A percentile compares a stretch with the other conserved stretches of the same genome.
phyloP scores from a whole-genome alignment of 768 basidiomycete species.

The Aureoboletus auriporus region DNA sequence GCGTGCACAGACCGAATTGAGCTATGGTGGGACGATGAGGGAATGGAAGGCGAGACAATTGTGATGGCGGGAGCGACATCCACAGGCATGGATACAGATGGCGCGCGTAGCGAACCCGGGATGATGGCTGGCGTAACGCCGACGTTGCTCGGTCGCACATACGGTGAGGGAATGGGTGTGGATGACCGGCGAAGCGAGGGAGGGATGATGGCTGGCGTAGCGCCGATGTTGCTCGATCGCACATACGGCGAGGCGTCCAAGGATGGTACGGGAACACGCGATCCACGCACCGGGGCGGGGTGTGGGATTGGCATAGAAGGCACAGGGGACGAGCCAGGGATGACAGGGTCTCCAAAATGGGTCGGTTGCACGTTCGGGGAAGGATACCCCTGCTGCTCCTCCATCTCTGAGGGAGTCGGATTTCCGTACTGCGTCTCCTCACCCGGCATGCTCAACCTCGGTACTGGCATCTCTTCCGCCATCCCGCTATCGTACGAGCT shows the following conservation, averaged over 20 bases:
- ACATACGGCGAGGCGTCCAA: conserved; percentile 6
- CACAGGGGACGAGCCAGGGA: conserved; percentile 4
- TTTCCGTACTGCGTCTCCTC: conserved; percentile 14
- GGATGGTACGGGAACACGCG: background rate
- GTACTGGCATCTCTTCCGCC: conserved; percentile 2
- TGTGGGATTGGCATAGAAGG: background rate
- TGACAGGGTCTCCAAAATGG: background rate
- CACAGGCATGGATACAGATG: too few species aligned
- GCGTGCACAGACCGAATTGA: conserved; percentile 4
- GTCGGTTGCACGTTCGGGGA: conserved; percentile 11
- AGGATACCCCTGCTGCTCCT: conserved; percentile 18
- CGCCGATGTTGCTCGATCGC: background rate
- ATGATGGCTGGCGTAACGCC: too few species aligned
- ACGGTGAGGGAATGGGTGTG: background rate
- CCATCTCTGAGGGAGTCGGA: conserved; percentile 12
- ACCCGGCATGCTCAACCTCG: background rate
- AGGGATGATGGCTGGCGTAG: background rate
- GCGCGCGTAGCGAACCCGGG: too few species aligned
- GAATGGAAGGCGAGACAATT: conserved; percentile 14
- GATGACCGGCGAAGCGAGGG: background rate
- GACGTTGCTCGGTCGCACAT: too few species aligned
- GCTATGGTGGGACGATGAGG: conserved; percentile 5
- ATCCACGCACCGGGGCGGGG: background rate
- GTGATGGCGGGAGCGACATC: conserved; percentile 4
- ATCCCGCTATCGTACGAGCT: conserved; percentile 3